Evolutionary conservation across 371 early-diverging fungal genomes (phyloP).

Genomic region (Mucor racemosus): DNA sequence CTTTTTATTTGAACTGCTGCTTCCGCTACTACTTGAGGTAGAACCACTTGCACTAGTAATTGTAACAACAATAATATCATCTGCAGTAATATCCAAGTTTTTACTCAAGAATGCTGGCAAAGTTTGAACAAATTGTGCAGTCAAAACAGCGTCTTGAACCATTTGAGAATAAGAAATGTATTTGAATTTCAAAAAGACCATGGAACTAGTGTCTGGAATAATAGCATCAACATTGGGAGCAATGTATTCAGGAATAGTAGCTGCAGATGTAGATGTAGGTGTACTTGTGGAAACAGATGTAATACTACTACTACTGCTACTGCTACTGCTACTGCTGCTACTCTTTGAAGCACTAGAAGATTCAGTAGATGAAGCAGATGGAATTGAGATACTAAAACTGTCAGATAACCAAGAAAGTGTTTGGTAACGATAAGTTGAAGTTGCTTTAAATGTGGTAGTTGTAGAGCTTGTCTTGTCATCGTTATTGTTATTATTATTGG

Average conservation of each 20-base stretch:
- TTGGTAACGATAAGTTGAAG: slow-evolving; percentile 36
- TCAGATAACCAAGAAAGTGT: slow-evolving; percentile 35
- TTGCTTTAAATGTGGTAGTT: slow-evolving; percentile 24
- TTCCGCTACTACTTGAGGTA: slow-evolving; percentile 9
- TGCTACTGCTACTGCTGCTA: not conserved
- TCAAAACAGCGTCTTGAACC: slow-evolving; percentile 50
- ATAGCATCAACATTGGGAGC: slow-evolving; percentile 53
- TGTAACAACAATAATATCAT: slow-evolving; percentile 53
- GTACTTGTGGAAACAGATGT: slow-evolving; percentile 4
- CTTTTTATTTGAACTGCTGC: slow-evolving; percentile 11
- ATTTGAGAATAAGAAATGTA: slow-evolving; percentile 46
- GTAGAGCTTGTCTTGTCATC: not conserved
- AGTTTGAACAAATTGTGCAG: slow-evolving; percentile 52
- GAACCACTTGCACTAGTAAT: slow-evolving; percentile 37
- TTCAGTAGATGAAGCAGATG: slow-evolving; percentile 25
- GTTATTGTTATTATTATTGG: not conserved
- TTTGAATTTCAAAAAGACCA: slow-evolving; percentile 47
- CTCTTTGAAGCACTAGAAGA: slow-evolving; percentile 13
- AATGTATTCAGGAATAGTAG: slow-evolving; percentile 44
- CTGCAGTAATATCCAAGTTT: slow-evolving; percentile 30
- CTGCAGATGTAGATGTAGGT: not conserved
- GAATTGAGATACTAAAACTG: slow-evolving; percentile 39
- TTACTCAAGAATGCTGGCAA: slow-evolving; percentile 42
- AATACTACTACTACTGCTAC: not conserved
- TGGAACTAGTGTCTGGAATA: slow-evolving; percentile 45